Percentiles rank a stretch among this genome's conserved stretches.
Evolutionary conservation across 164 flowering plant species (phyloP).

Genomic region (Annona cherimola): DNA sequence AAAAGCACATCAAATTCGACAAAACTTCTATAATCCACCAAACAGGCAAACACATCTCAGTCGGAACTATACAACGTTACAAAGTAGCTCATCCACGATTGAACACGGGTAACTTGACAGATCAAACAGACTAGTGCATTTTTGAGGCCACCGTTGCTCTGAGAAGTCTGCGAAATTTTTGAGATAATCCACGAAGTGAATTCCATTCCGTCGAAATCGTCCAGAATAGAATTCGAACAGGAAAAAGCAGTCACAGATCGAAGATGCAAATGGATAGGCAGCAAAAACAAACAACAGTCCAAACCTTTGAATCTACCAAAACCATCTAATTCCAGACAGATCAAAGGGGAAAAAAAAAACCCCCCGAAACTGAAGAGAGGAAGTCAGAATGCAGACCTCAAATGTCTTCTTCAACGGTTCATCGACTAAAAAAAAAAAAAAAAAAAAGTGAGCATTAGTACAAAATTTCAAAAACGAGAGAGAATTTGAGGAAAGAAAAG

Average conservation of each 20-base stretch:
- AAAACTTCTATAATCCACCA: neutral
- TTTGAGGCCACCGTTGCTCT: too few relatives aligned
- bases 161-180: too few relatives aligned
- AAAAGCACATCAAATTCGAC: neutral
- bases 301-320: neutral
- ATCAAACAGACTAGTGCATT: neutral
- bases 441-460: neutral
- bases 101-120: neutral
- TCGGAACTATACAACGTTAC: neutral
- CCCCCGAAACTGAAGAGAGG: neutral
- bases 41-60: neutral
- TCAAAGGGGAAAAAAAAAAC: neutral
- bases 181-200: neutral
- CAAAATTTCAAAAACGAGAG: neutral
- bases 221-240: neutral
- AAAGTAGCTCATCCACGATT: neutral
- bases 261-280: neutral
- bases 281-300: neutral
- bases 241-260: neutral
- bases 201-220: neutral
- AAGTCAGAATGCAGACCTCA: conserved; percentile 20
- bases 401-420: conserved; percentile 28
- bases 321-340: neutral
- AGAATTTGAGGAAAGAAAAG: neutral
- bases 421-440: conserved; percentile 20